These are phyloP conservation scores for Stephania cephalantha DNA, from an alignment of 164 flowering plant genomes.

Conservation along the genomic window DNA sequence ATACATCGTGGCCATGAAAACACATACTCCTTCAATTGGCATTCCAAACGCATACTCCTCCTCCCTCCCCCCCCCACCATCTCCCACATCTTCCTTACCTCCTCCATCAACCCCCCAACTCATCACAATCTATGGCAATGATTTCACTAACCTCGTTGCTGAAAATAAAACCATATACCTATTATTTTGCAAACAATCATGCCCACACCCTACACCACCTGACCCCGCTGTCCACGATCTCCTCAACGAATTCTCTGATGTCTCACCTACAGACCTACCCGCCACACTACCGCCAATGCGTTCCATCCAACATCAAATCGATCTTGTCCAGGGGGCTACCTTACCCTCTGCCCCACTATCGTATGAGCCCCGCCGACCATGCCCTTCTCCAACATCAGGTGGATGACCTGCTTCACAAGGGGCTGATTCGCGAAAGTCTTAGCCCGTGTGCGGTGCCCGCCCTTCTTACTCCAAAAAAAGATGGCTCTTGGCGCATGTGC, in stretches of 20 bases:
- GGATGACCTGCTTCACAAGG: neutral
- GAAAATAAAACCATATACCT: no score
- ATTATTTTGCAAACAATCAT: neutral
- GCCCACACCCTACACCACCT: neutral
- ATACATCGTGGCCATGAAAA: neutral
- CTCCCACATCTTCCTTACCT: no score
- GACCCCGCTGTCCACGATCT: neutral
- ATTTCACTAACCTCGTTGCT: neutral
- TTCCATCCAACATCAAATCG: neutral
- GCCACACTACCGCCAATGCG: neutral
- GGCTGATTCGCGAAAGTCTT: neutral
- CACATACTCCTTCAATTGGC: neutral
- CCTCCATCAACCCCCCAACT: no score
- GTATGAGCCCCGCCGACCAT: neutral
- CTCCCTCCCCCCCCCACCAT: neutral
- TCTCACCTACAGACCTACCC: neutral
- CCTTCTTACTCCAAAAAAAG: neutral
- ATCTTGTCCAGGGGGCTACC: neutral
- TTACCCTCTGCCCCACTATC: neutral
- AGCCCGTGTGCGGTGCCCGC: neutral
- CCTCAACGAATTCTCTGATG: neutral
- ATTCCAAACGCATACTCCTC: neutral
- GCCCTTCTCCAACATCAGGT: neutral
- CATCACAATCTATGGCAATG: neutral
- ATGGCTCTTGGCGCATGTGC: constrained; percentile 8